Evolutionary conservation across 306 rosid genomes (phyloP).

Genomic region (Prunus armeniaca): DNA sequence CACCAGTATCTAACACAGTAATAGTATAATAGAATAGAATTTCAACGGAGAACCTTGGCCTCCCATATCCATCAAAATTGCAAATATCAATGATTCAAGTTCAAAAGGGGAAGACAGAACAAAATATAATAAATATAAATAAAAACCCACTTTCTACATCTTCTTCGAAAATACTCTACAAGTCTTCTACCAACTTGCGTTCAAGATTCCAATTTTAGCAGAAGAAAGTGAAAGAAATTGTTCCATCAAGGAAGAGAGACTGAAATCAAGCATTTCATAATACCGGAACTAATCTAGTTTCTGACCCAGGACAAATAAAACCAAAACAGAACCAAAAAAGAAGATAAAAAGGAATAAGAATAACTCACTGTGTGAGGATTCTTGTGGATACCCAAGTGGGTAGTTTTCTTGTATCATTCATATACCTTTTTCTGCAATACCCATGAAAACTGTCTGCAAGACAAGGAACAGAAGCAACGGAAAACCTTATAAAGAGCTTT

Average conservation of each 20-base stretch:
- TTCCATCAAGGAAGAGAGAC: not conserved
- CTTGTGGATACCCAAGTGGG: constrained; percentile 47
- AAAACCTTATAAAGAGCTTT: not conserved
- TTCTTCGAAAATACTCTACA: constrained; percentile 12
- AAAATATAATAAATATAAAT: not conserved
- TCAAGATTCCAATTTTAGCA: constrained; percentile 23
- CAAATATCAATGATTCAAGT: constrained; percentile 12
- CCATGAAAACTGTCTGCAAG: constrained; percentile 21
- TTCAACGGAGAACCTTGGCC: constrained; percentile 7
- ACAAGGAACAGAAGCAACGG: constrained; percentile 19
- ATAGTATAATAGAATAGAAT: constrained; percentile 7
- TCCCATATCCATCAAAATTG: constrained; percentile 14
- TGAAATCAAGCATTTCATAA: not conserved
- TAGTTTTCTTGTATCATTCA: not conserved
- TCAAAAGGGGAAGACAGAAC: not conserved
- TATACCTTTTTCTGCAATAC: not conserved
- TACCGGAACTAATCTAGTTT: constrained; percentile 9
- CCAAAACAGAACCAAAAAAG: constrained; percentile 10
- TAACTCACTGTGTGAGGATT: constrained; percentile 44
- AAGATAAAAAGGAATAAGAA: constrained; percentile 12
- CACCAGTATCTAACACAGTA: not conserved
- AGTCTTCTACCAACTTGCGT: not conserved
- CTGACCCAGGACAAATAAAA: not conserved
- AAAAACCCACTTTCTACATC: constrained; percentile 13
- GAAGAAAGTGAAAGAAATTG: constrained; percentile 9